phyloP scores from a whole-genome alignment of 768 basidiomycete genomes.

The Lenzites betulinus region DNA sequence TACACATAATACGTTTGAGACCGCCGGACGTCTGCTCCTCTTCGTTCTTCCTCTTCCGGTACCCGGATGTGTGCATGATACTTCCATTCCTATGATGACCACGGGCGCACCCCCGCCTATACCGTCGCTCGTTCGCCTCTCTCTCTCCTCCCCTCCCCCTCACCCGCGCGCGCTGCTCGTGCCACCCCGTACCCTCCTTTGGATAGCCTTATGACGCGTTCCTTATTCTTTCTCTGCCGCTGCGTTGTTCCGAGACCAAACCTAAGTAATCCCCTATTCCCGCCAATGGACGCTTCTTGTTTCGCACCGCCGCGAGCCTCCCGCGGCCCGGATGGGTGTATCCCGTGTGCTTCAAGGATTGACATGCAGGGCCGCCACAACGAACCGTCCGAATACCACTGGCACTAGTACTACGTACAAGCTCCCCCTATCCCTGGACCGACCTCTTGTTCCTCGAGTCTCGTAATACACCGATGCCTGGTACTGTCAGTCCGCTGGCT shows the following conservation, averaged over 20 bases:
- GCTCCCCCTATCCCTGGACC: slow-evolving; percentile 6
- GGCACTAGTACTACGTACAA: not conserved
- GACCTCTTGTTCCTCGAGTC: slow-evolving; percentile 1
- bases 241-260: slow-evolving; percentile 7
- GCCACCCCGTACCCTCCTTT: slow-evolving; percentile 21
- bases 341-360: not conserved
- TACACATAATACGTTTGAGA: slow-evolving; percentile 24
- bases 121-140: slow-evolving; percentile 18
- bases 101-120: slow-evolving; percentile 13
- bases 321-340: not conserved
- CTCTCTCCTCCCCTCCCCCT: not conserved
- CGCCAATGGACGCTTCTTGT: slow-evolving; percentile 14
- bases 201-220: slow-evolving; percentile 18
- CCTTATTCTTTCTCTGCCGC: slow-evolving; percentile 9
- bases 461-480: not conserved
- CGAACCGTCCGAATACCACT: no score
- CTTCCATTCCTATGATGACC: slow-evolving; percentile 14
- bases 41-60: not conserved
- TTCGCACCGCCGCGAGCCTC: not conserved
- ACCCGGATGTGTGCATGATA: slow-evolving; percentile 16
- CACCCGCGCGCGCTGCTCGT: not conserved
- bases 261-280: slow-evolving; percentile 16
- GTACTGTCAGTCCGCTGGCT: not conserved
- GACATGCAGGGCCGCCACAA: not conserved
- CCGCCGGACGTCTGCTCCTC: not conserved